Percentiles rank a stretch among this genome's conserved stretches.
These are phyloP conservation scores for Cucumis hystrix DNA, from an alignment of 306 rosid genomes.

Conservation along the genomic window DNA sequence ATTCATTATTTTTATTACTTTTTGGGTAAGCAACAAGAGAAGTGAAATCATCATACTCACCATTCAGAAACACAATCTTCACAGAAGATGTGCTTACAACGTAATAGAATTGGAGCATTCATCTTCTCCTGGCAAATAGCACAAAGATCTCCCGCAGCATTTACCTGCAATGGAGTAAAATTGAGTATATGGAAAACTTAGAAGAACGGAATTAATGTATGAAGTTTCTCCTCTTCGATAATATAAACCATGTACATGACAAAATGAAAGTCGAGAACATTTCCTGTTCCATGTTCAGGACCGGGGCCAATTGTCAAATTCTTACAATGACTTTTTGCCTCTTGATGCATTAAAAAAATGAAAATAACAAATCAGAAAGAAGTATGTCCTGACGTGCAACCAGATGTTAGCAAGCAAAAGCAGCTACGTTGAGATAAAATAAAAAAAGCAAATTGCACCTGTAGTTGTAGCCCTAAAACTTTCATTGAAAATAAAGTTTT, in stretches of 20 bases:
- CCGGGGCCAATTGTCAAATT: neutral
- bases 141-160: constrained; percentile 70
- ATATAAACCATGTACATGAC: neutral
- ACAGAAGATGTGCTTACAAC: constrained; percentile 87
- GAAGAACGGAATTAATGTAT: neutral
- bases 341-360: neutral
- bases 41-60: constrained; percentile 35
- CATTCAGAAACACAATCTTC: constrained; percentile 94
- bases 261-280: neutral
- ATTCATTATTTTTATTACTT: too few relatives aligned
- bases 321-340: too few relatives aligned
- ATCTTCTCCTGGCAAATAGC: constrained; percentile 97
- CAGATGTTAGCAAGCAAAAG: neutral
- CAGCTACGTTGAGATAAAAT: neutral
- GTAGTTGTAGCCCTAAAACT: neutral
- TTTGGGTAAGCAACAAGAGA: neutral
- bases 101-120: constrained; percentile 61
- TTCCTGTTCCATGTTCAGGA: neutral
- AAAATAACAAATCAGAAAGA: neutral
- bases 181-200: neutral
- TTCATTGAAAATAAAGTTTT: neutral
- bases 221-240: neutral
- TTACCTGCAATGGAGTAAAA: constrained; percentile 44
- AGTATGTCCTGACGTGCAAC: neutral
- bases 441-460: neutral